A percentile compares a stretch with the other conserved stretches of the same genome.
These are phyloP conservation scores for Lactarius hengduanensis DNA, from an alignment of 768 basidiomycete species.

Conservation along the genomic window DNA sequence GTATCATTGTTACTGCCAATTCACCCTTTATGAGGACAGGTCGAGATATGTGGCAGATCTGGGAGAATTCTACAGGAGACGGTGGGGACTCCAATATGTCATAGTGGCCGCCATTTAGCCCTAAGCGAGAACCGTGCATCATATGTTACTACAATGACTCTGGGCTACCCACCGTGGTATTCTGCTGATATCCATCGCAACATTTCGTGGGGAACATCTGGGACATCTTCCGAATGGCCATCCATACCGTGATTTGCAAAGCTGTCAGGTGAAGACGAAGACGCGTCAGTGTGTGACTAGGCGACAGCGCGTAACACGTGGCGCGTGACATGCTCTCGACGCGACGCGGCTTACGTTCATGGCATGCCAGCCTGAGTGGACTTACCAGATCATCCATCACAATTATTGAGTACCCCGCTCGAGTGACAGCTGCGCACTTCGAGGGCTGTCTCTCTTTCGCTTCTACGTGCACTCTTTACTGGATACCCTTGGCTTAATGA, in stretches of 20 bases:
- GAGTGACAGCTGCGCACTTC: background rate
- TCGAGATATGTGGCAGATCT: conserved; percentile 63
- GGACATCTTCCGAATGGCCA: conserved; percentile 9
- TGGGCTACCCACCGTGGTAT: conserved; percentile 35
- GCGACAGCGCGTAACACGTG: background rate
- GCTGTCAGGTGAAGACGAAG: too few species aligned
- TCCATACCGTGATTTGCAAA: background rate
- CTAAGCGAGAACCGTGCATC: conserved; percentile 36
- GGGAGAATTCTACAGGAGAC: conserved; percentile 64
- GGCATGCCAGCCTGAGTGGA: too few species aligned
- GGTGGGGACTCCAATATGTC: conserved; percentile 56
- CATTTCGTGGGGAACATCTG: conserved; percentile 15
- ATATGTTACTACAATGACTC: background rate
- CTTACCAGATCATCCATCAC: background rate
- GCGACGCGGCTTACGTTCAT: conserved; percentile 11
- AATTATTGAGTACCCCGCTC: background rate
- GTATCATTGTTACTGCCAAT: background rate
- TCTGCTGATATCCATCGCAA: conserved; percentile 41
- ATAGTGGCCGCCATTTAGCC: conserved; percentile 56
- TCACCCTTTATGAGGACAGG: conserved; percentile 74
- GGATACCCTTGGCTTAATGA: conserved; percentile 1
- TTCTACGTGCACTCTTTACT: background rate
- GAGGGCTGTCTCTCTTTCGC: background rate
- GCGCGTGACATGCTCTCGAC: background rate
- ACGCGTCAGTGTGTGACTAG: background rate